Evolutionary conservation across 192 early-diverging fungal species (phyloP), one percentile per base, ranked within the genome.

Genomic region (Podila clonocystis): DNA sequence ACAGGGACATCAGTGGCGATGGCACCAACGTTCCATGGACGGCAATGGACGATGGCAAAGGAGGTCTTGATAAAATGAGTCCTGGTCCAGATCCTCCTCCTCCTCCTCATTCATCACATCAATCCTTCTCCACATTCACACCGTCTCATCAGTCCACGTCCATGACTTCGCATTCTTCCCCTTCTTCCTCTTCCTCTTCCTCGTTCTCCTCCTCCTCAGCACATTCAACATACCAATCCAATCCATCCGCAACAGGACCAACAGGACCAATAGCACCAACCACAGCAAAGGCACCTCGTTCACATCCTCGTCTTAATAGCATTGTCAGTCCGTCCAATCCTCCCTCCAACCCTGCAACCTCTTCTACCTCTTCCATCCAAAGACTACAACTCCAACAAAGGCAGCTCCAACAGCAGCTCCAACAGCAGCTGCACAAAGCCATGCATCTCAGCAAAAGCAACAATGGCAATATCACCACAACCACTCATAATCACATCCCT

Each of bases 231-330:
- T 63, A n/a, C 31, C 41, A 22, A 63, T 63, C 62, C 31, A 22
- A 31, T 36, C 22, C 24, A 9, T 22, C 41, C 3, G 31, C 22
- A 9, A 22, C 62, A 22, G 31, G 22, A 22, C 29, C 38, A 63
- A 9, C n/a, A 28, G n/a, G n/a, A 9, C 22, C 9, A 22, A 11
- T 31, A 9, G 41, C 31, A 36, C 28, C 64, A 65, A 45, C 45
- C 28, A 65, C 64, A 65, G 49, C 64, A 65, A 65, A 13, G 19
- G 24, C 45, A 65, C 52, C 24, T 26, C 52, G 24, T 55, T 26
- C 20, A 55, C 24, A 55, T 26, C 52, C 52, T 24, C 52, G n/a
- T 26, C 24, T 55, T 55, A 22, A 55, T 24, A 55, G 41, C 24
- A 22, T 29, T 11, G 7, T n/a, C 24, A n/a, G 5, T 55, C 20